Conservation (phyloP, 2,329 filamentous ascomycete species). For the Ophiostoma sp. region DNA sequence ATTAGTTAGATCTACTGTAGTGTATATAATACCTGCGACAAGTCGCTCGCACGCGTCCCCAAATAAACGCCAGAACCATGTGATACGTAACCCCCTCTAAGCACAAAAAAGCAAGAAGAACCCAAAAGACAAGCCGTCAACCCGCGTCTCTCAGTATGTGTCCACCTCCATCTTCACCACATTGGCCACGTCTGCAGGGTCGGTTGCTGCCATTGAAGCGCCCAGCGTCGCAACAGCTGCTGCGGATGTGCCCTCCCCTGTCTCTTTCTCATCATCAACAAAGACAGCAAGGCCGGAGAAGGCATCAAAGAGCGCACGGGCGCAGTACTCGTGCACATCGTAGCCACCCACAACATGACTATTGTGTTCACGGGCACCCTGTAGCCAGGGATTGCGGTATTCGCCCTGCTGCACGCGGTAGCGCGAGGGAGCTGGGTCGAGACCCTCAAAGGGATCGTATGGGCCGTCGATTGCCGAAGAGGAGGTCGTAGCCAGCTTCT, state of each 20-base stretch:
- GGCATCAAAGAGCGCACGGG: slow-evolving; percentile 75
- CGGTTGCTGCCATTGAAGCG: slow-evolving; percentile 31
- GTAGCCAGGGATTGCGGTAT: slow-evolving; percentile 72
- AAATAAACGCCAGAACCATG: slow-evolving; percentile 9
- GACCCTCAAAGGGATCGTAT: slow-evolving; percentile 83
- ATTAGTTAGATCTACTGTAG: no score
- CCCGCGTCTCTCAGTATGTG: slow-evolving; percentile 35
- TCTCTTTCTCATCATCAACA: slow-evolving; percentile 67
- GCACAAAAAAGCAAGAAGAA: background rate
- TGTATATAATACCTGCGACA: no score
- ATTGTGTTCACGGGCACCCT: slow-evolving; percentile 58
- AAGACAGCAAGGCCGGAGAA: slow-evolving; percentile 87
- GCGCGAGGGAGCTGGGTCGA: slow-evolving; percentile 62
- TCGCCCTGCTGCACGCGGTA: slow-evolving; percentile 58
- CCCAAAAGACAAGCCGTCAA: background rate
- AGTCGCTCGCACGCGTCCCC: no score
- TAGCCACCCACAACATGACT: slow-evolving; percentile 75
- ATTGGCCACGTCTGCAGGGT: slow-evolving; percentile 22
- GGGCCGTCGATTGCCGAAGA: slow-evolving; percentile 59
- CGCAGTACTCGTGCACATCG: slow-evolving; percentile 73
- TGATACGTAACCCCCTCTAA: background rate
- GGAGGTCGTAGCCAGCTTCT: slow-evolving; percentile 30
- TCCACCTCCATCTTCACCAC: slow-evolving; percentile 45
- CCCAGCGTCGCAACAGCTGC: slow-evolving; percentile 35
- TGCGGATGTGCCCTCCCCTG: slow-evolving; percentile 30